These are phyloP conservation scores for Pleurotus sapidus DNA, from an alignment of 768 basidiomycete species.

Conservation along the genomic window DNA sequence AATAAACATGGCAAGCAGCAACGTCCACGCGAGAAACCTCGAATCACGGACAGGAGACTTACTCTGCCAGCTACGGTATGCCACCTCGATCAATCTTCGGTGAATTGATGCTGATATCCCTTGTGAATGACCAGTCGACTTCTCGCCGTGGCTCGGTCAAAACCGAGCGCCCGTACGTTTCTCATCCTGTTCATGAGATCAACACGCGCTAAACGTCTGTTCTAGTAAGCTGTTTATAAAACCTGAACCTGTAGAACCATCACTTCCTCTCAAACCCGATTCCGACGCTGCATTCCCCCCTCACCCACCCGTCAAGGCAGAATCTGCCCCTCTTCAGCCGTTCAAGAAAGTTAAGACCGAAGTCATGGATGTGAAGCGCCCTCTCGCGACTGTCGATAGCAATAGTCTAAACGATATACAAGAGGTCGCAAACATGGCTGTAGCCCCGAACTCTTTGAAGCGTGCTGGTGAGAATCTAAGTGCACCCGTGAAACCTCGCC, in stretches of 20 bases:
- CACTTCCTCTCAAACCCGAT: conserved; percentile 34
- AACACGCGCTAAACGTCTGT: conserved; percentile 6
- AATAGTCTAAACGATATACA: conserved; percentile 9
- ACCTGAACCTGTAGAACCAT: conserved; percentile 24
- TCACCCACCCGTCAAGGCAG: not conserved
- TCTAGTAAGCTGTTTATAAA: conserved; percentile 13
- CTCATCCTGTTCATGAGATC: not conserved
- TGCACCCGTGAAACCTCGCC: not conserved
- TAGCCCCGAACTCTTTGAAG: not conserved
- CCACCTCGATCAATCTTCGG: not conserved
- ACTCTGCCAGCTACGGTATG: not conserved
- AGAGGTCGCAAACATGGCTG: not conserved
- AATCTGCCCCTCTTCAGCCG: not conserved
- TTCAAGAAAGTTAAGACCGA: conserved; percentile 29
- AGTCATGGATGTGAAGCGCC: conserved; percentile 19
- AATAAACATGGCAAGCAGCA: conserved; percentile 23
- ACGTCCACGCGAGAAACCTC: conserved; percentile 22
- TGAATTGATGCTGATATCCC: too few relatives aligned
- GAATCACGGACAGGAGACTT: conserved; percentile 5
- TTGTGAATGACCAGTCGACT: too few relatives aligned
- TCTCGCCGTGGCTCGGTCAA: too few relatives aligned
- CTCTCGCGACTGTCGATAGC: conserved; percentile 18
- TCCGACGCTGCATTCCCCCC: conserved; percentile 24
- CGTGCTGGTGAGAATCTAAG: not conserved
- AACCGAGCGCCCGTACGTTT: not conserved